These are phyloP conservation scores for Senecio squalidus DNA, from an alignment of 140 eudicot genomes.

Conservation along the genomic window DNA sequence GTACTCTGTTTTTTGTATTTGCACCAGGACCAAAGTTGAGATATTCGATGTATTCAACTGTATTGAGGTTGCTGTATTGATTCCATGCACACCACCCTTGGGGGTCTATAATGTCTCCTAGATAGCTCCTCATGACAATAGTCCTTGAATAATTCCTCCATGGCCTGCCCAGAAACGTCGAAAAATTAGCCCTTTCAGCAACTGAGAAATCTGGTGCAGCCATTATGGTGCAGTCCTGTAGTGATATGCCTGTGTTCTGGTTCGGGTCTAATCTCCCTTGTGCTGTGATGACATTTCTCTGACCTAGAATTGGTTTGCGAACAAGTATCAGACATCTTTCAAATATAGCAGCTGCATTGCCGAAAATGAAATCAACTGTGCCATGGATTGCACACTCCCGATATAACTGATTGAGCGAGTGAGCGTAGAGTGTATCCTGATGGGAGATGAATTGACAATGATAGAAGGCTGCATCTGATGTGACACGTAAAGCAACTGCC, in stretches of 20 bases:
- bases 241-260: conserved; percentile 71
- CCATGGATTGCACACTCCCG: conserved; percentile 76
- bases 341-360: conserved; percentile 83
- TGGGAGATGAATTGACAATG: conserved; percentile 61
- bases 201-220: conserved; percentile 47
- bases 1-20: conserved; percentile 48
- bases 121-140: conserved; percentile 48
- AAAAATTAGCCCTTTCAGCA: conserved; percentile 37
- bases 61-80: conserved; percentile 38
- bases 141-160: conserved; percentile 73
- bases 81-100: conserved; percentile 79
- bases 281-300: conserved; percentile 68
- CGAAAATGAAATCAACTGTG: conserved; percentile 78
- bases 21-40: conserved; percentile 82
- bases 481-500: conserved; percentile 74
- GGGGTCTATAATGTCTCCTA: conserved; percentile 60
- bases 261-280: conserved; percentile 76
- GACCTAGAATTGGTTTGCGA: conserved; percentile 58
- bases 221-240: conserved; percentile 66
- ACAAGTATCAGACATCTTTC: conserved; percentile 60
- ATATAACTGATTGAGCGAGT: conserved; percentile 62
- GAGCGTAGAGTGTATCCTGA: conserved; percentile 79
- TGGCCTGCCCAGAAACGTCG: conserved; percentile 69
- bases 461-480: conserved; percentile 71
- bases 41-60: conserved; percentile 62